A percentile compares a stretch with the other conserved stretches of the same genome.
phyloP scores from a whole-genome alignment of 306 rosid genomes.

The Trifolium subterraneum region DNA sequence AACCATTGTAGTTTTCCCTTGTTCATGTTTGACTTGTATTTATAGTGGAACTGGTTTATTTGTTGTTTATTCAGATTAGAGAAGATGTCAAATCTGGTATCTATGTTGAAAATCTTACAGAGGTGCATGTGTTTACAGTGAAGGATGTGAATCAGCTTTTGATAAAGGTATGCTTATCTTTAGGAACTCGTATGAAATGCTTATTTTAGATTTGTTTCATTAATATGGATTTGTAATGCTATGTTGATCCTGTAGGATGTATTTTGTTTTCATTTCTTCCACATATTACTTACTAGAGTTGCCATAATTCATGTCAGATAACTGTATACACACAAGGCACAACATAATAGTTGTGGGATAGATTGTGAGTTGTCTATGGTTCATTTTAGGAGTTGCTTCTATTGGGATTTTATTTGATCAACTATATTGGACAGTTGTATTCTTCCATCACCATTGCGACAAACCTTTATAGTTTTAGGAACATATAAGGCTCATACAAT shows the following conservation, averaged over 20 bases:
- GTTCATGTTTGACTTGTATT: conserved; percentile 10
- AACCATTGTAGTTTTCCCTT: not conserved
- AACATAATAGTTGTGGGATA: not conserved
- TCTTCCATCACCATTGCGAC: not conserved
- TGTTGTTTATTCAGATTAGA: conserved; percentile 64
- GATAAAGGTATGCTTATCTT: conserved; percentile 60
- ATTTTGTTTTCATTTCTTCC: conserved; percentile 8
- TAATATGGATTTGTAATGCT: not conserved
- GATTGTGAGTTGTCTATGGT: not conserved
- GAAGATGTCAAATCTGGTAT: conserved; percentile 97
- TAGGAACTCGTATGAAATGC: conserved; percentile 3
- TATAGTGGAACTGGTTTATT: conserved; percentile 5
- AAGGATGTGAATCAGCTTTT: conserved; percentile 74
- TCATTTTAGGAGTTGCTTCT: not conserved
- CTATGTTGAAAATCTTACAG: conserved; percentile 89
- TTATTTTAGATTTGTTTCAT: not conserved
- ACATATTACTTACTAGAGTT: not conserved
- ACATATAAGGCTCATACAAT: not conserved
- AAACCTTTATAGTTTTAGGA: not conserved
- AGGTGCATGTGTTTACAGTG: conserved; percentile 66
- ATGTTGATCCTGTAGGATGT: not conserved
- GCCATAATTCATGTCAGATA: not conserved
- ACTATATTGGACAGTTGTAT: not conserved
- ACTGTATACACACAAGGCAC: not conserved
- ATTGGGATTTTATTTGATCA: not conserved